These are phyloP conservation scores for Sequoia sempervirens DNA, from an alignment of 75 land plant genomes.

Conservation along the genomic window DNA sequence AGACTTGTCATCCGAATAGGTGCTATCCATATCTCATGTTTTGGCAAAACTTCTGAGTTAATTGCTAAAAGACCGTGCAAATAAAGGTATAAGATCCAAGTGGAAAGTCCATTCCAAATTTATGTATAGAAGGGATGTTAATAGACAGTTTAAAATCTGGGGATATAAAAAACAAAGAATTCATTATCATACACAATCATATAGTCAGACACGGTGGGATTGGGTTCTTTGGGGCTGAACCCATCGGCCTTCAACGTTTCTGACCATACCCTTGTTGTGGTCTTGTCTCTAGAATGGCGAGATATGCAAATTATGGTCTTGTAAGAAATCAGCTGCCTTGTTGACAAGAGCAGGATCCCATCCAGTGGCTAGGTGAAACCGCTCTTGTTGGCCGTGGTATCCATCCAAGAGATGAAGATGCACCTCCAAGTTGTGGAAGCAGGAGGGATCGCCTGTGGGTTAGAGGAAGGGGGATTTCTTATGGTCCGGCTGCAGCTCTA, in stretches of 20 bases:
- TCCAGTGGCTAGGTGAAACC: no score
- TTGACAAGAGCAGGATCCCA: slow-evolving; percentile 28
- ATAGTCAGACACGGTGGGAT: no score
- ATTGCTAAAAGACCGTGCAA: no score
- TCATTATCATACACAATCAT: no score
- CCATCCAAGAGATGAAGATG: slow-evolving; percentile 15
- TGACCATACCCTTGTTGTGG: slow-evolving; percentile 55
- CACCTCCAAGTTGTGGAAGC: background rate
- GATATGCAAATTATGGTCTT: slow-evolving; percentile 23
- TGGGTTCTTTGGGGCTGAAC: slow-evolving; percentile 14
- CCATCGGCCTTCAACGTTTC: slow-evolving; percentile 43
- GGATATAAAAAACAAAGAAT: no score
- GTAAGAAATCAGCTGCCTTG: slow-evolving; percentile 21
- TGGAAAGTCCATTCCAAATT: no score
- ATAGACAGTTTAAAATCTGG: no score
- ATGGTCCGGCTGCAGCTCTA: slow-evolving; percentile 38
- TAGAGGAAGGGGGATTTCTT: slow-evolving; percentile 51
- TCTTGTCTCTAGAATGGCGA: slow-evolving; percentile 62
- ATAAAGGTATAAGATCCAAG: no score
- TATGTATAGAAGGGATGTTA: no score
- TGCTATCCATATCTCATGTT: no score
- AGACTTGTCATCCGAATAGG: no score
- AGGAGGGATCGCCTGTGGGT: slow-evolving; percentile 20
- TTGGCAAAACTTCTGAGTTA: no score
- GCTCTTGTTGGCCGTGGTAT: slow-evolving; percentile 22